Percentiles rank a stretch among this genome's conserved stretches.
phyloP scores from a whole-genome alignment of 176 grass and related monocot genomes.

The Aegilops longissima region DNA sequence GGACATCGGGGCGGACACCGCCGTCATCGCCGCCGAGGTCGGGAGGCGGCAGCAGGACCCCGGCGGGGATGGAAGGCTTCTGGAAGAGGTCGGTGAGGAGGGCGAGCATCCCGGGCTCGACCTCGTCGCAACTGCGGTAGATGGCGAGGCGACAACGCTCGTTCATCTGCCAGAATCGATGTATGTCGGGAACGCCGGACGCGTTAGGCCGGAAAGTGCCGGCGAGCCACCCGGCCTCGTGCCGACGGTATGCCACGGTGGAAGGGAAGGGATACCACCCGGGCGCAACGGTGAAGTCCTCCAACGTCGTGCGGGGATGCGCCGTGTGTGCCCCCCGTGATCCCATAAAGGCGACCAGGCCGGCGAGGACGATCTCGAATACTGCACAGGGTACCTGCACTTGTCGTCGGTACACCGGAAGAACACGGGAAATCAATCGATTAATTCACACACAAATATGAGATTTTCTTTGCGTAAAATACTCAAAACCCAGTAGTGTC shows the following conservation, averaged over 20 bases:
- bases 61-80: constrained; percentile 31
- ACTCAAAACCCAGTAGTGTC: too few relatives aligned
- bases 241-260: constrained; percentile 38
- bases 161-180: background rate
- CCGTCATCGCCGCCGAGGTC: too few relatives aligned
- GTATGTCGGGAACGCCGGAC: background rate
- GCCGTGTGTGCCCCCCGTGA: background rate
- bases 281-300: background rate
- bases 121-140: constrained; percentile 37
- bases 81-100: constrained; percentile 32
- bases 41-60: constrained; percentile 6
- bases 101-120: constrained; percentile 27
- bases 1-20: background rate
- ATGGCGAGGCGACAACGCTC: constrained; percentile 27
- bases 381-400: too few relatives aligned
- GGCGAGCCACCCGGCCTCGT: constrained; percentile 13
- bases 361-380: background rate
- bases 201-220: background rate
- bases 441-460: too few relatives aligned
- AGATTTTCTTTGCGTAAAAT: too few relatives aligned
- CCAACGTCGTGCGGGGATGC: background rate
- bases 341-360: constrained; percentile 15
- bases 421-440: too few relatives aligned
- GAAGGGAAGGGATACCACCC: too few relatives aligned
- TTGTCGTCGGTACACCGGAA: too few relatives aligned